Base-by-base conservation (phyloP, 2,329 filamentous ascomycete species). In the Alternaria viburni region DNA sequence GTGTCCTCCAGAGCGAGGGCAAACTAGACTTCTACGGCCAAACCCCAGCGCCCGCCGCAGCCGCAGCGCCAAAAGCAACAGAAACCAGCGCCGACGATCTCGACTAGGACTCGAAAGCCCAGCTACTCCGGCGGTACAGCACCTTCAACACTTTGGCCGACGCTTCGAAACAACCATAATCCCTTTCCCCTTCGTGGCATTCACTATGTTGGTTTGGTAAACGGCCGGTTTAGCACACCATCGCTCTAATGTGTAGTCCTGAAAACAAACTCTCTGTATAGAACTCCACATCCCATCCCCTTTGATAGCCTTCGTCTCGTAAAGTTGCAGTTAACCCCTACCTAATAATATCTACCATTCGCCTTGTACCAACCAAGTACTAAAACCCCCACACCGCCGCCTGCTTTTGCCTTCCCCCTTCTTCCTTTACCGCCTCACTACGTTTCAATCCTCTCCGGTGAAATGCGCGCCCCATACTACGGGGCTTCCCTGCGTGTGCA, bases 11-110 rank as follows among this genome's bases (percentile, higher is more conserved):
- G 63, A 81, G 84, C 1, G 88, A 84, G 11, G 94, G 93, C 1
- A 86, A 86, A 74, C 81, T 95, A 46, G 83, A 92, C 36, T 94
- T 92, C 79, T 96, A 96, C 74, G 85, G 86, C 15, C 69, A 76
- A 61, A 69, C 69, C 6, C 30, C 56, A 51, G 69, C 69, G 59
- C 21, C 54, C 10, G 26, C 44, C 30, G 65, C 57, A 17, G 57
- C 44, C 17, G 49, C 64, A 12, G 49, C 64, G 3, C 49, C 54
- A 21, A 65, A 62, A 56, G 43, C 54, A 25, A 67, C 61, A 19
- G 68, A 72, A 36, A 77, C 74, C 55, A 77, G 72, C 57, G 66
- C 71, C 41, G 77, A 79, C 62, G 79, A 80, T 60, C 45, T 80
- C 46, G 79, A 81, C 60, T 81, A 72, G 47, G 30, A 23, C 11